These are phyloP conservation scores for Sporothrix protearum DNA, from an alignment of 2,329 filamentous ascomycete genomes.

Conservation along the genomic window DNA sequence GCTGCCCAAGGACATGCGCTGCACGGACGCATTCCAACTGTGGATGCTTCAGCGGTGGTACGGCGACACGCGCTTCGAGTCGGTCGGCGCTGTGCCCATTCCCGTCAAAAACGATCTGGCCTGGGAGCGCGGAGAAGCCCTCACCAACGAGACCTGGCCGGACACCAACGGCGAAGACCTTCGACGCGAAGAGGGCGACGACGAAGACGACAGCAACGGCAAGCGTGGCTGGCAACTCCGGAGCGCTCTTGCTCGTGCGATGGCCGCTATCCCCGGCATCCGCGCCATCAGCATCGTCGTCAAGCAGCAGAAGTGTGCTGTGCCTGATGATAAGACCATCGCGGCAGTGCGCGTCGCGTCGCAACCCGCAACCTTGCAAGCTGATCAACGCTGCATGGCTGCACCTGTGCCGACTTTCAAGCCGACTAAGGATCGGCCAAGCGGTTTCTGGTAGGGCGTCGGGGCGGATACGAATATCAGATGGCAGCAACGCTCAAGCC, in stretches of 20 bases:
- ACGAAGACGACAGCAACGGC: background rate
- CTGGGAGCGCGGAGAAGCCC: slow-evolving; percentile 19
- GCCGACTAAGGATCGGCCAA: background rate
- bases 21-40: slow-evolving; percentile 20
- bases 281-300: background rate
- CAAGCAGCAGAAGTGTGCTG: background rate
- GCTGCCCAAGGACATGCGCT: slow-evolving; percentile 25
- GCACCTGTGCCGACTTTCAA: background rate
- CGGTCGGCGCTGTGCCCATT: slow-evolving; percentile 18
- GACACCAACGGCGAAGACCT: background rate
- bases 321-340: background rate
- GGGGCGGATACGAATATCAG: background rate
- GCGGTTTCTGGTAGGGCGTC: background rate
- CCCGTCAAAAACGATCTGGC: slow-evolving; percentile 9
- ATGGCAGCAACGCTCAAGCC: background rate
- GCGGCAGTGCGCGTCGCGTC: background rate
- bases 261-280: background rate
- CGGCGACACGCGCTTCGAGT: slow-evolving; percentile 26
- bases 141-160: slow-evolving; percentile 13
- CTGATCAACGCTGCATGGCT: background rate
- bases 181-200: background rate
- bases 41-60: slow-evolving; percentile 28
- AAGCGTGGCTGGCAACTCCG: background rate
- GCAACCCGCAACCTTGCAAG: background rate
- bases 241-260: background rate